Base-by-base conservation (phyloP, 768 basidiomycete genomes). In the Holtermanniella nyarrowii region DNA sequence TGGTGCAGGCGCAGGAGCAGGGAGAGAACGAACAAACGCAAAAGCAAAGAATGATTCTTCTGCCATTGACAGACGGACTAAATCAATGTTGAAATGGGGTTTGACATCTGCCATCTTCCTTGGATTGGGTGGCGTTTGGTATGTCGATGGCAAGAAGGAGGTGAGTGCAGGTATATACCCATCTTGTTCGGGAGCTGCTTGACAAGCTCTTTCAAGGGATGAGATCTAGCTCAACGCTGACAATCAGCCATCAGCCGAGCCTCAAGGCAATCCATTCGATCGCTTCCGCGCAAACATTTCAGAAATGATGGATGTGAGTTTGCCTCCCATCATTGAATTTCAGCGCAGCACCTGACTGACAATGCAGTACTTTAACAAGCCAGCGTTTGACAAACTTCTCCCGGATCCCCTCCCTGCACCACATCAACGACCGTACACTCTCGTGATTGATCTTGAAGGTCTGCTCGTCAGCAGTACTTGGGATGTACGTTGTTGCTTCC, bases 361-460 rank as follows among this genome's bases (percentile, higher is more conserved):
- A 4, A 21, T 27, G 23, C 37, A 95, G 88, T 83, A 82, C 69
- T 90, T 97, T 73, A 88, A 83, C 66, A 86, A 97, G 75, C 95
- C 95, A 2, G 80, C 83, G 43, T 95, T 88, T 86, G 77, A 84
- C 24, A 88, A 91, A 66, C 79, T 99, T 1, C 79, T 99, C 1
- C 95, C 93, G 0, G 83, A 87, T 41, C 84, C 86, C 11, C 76
- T 85, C 41, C 86, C 88, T 2, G 74, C 82, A 23, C 84, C 85
- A 2, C 82, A 88, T 53, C 82, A 85, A 70, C 84, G 90, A 51
- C 89, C 88, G 0, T 95, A 88, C 74, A 97, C 93, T 1, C 79
- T 97, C 18, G 76, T 96, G 7, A 72, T 99, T 46, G 89, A 88
- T 26, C 74, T 99, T 22, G 93, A 99, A 55, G 91, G 93, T 63